phyloP scores from a whole-genome alignment of 495 filamentous ascomycete genomes.

The Neurospora africana region DNA sequence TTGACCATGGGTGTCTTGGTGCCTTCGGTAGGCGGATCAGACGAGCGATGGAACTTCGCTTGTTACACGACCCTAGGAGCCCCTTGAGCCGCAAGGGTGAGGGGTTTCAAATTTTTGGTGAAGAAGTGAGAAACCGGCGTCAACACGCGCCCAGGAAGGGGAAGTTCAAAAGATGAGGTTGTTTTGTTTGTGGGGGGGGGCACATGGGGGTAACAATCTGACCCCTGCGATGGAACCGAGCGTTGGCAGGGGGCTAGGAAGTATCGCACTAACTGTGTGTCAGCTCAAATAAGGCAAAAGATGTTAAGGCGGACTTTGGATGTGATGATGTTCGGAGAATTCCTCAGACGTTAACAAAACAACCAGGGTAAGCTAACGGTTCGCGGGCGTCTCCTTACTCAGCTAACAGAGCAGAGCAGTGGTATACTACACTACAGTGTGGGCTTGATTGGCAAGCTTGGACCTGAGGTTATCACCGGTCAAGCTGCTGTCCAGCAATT shows the following conservation, averaged over 20 bases:
- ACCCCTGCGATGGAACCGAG: not conserved
- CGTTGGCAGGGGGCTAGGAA: not conserved
- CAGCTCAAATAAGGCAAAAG: too few relatives aligned
- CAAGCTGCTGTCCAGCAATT: not conserved
- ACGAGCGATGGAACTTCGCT: slow-evolving; percentile 23
- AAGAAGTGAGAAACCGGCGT: not conserved
- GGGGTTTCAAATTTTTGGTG: not conserved
- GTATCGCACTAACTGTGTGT: not conserved
- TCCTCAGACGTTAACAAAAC: slow-evolving; percentile 7
- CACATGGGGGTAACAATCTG: not conserved
- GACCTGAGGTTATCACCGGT: not conserved
- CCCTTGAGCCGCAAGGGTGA: slow-evolving; percentile 17
- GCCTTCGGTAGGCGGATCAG: slow-evolving; percentile 18
- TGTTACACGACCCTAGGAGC: slow-evolving; percentile 14
- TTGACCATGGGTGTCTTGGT: not conserved
- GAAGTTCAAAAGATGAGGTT: not conserved
- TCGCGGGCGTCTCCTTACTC: not conserved
- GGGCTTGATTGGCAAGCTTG: not conserved
- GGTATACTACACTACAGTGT: not conserved
- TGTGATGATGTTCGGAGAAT: slow-evolving; percentile 5
- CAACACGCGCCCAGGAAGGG: not conserved
- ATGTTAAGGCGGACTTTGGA: not conserved
- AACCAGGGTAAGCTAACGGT: not conserved
- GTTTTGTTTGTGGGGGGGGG: not conserved
- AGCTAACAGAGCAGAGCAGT: not conserved